A percentile compares a stretch with the other conserved stretches of the same genome.
Evolutionary conservation across 306 rosid genomes (phyloP).

Genomic region (Trifolium pratense): DNA sequence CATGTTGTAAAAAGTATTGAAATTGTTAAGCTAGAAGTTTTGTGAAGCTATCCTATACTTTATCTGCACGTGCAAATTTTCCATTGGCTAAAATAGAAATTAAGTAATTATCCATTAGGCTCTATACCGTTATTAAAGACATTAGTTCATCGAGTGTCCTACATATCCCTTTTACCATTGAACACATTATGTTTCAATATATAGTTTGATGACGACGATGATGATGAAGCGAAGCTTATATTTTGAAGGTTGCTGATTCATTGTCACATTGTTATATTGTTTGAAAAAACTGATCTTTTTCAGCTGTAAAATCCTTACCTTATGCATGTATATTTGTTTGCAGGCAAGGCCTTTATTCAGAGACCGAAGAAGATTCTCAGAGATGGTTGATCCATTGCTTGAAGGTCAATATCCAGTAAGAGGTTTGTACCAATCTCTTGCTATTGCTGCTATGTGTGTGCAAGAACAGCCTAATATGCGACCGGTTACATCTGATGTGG

Average conservation of each 20-base stretch:
- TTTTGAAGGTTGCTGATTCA: not conserved
- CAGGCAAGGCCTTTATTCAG: slow-evolving; percentile 86
- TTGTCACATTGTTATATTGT: not conserved
- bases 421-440: slow-evolving; percentile 91
- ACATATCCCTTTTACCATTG: not conserved
- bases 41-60: slow-evolving; percentile 25
- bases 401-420: slow-evolving; percentile 79
- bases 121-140: not conserved
- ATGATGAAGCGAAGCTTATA: not conserved
- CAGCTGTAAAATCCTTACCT: slow-evolving; percentile 1
- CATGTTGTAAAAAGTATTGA: not conserved
- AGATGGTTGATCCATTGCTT: slow-evolving; percentile 87
- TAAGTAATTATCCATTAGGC: not conserved
- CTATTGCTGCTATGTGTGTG: slow-evolving; percentile 96
- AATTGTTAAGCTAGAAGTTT: slow-evolving; percentile 1
- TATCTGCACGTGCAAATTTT: not conserved
- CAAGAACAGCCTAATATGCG: slow-evolving; percentile 94
- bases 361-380: slow-evolving; percentile 75
- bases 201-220: slow-evolving; percentile 9
- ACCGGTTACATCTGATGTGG: slow-evolving; percentile 76
- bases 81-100: not conserved
- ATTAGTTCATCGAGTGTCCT: not conserved
- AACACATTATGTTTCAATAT: not conserved
- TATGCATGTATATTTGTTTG: slow-evolving; percentile 18
- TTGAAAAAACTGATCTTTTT: not conserved